These are phyloP conservation scores for Diaporthe destruens DNA, from an alignment of 2,329 filamentous ascomycete genomes.

Conservation along the genomic window DNA sequence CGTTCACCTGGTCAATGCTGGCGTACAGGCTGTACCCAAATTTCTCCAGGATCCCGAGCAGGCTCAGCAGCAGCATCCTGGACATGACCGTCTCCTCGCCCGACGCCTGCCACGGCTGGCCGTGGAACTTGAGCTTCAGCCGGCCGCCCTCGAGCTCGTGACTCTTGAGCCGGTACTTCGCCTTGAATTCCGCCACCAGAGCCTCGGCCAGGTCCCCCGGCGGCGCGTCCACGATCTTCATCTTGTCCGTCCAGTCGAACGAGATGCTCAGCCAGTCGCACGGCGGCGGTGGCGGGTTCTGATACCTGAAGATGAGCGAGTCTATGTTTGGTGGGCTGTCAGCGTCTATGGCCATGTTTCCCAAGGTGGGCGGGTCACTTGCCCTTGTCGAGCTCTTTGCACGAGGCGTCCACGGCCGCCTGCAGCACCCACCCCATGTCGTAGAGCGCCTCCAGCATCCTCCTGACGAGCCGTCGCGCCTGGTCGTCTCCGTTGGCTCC, in stretches of 20 bases:
- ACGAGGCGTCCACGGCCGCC: slow-evolving; percentile 52
- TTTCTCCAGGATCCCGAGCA: slow-evolving; percentile 52
- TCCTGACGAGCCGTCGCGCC: slow-evolving; percentile 50
- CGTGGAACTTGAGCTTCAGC: slow-evolving; percentile 52
- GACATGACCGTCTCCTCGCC: slow-evolving; percentile 39
- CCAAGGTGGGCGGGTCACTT: no score
- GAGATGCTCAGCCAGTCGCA: slow-evolving; percentile 54
- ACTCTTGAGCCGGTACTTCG: slow-evolving; percentile 24
- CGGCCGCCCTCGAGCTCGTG: slow-evolving; percentile 39
- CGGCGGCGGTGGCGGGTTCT: slow-evolving; percentile 49
- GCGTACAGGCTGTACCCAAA: slow-evolving; percentile 56
- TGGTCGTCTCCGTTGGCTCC: slow-evolving; percentile 47
- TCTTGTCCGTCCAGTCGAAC: slow-evolving; percentile 49
- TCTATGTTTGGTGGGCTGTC: slow-evolving; percentile 42
- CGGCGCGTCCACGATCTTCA: slow-evolving; percentile 52
- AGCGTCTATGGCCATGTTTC: background rate
- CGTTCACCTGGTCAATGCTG: slow-evolving; percentile 50
- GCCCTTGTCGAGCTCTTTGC: slow-evolving; percentile 48
- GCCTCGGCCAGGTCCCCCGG: slow-evolving; percentile 42
- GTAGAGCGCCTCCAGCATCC: slow-evolving; percentile 51
- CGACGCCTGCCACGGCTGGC: slow-evolving; percentile 50
- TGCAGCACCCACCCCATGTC: slow-evolving; percentile 54
- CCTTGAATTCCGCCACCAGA: slow-evolving; percentile 42
- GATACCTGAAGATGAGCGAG: slow-evolving; percentile 54
- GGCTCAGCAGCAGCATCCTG: slow-evolving; percentile 50